Base-by-base conservation (phyloP, 805 yeast genomes). In the Sungouiozyma intestinalis region DNA sequence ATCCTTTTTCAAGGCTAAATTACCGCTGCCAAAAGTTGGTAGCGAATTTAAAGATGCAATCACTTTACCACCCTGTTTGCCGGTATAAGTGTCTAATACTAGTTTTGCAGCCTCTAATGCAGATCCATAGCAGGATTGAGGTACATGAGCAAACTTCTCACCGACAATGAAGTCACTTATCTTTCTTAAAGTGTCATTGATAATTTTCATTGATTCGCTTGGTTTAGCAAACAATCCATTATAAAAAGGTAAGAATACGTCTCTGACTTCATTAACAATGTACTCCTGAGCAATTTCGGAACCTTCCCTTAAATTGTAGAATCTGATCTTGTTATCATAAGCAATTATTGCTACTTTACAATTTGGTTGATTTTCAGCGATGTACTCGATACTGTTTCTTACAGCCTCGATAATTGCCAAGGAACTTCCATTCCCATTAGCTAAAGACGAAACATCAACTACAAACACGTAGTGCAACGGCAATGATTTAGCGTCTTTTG, bases 21-120 rank as follows among this genome's bases (percentile, higher is more conserved):
- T 67, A 3, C 96, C 96, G 0, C 86, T 81, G 0, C 95, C 95
- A 72, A 77, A 72, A 1, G 85, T 72, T 5, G 98, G 96, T 33
- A 86, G 60, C 2, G 79, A 65, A 2, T 85, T 71, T 35, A 88
- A 63, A 3, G 83, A 60, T 0, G 84, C 72, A 17, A 81, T 73
- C 29, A 90, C 78, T 51, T 88, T 84, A 45, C 97, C 98, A 47
- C 92, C 92, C 7, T 92, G 95, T 2, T 64, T 57, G 3, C 52
- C 52, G 5, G 67, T 58, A 29, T 71, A 71, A 17, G 65, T 62
- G 36, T 71, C 71, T 20, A 87, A 65, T 5, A 86, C 79, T 40
- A 74, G 55, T 50, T 70, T 64, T 0, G 94, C 90, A 2, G 81
- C 77, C 42, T 77, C 68, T 29, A 86, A 61, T 0, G 94, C 96